Evolutionary conservation across 208 protist genomes (phyloP), one percentile per base, ranked within the genome.

Genomic region (Crithidia bombi): DNA sequence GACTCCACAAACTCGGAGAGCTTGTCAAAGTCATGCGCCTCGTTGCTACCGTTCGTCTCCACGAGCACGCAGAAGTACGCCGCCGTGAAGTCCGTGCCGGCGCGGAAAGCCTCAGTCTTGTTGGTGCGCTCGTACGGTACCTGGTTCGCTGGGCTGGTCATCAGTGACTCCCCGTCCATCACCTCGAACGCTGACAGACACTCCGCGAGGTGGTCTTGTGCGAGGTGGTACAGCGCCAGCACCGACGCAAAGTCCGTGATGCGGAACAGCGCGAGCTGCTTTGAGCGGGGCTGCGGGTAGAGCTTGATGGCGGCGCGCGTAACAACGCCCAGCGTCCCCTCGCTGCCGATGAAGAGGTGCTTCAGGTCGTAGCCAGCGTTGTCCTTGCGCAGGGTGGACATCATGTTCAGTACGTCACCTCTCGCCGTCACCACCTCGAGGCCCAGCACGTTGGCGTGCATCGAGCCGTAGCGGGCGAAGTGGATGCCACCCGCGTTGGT

Each of bases 401-500:
- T 78, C 54, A 84, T 58, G 56, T 97, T 79, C 32, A 97, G 64
- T 12, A 96, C 78, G 5, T 87, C 79, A 10, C 93, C 93, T 19
- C 81, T 83, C 5, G 93, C 73, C 12, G 90, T 87, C 41, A 98
- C 98, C 9, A 87, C 95, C 71, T 98, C 89, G 3, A 99, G 50
- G 19, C 98, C 97, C 14, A 99, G 86, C 28, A 98, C 86, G 75
- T 94, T 98, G 12, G 90, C 88, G 66, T 98, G 97, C 69, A 99
- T 86, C 25, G 89, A 96, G 35, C 97, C 97, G 75, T 99, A 99
- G 30, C 97, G 87, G 17, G 98, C 73, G 65, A 93, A 97, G 63
- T 97, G 86, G 30, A 99, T 90, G n/a, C 98, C 98, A 33, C 98
- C 98, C 5, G 98, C 98, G 78, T 98, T 98, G 15, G 98, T 99